Evolutionary conservation across 1,284 basidiomycete genomes (phyloP), one percentile per base, ranked within the genome.

Genomic region (Tilletia caries): DNA sequence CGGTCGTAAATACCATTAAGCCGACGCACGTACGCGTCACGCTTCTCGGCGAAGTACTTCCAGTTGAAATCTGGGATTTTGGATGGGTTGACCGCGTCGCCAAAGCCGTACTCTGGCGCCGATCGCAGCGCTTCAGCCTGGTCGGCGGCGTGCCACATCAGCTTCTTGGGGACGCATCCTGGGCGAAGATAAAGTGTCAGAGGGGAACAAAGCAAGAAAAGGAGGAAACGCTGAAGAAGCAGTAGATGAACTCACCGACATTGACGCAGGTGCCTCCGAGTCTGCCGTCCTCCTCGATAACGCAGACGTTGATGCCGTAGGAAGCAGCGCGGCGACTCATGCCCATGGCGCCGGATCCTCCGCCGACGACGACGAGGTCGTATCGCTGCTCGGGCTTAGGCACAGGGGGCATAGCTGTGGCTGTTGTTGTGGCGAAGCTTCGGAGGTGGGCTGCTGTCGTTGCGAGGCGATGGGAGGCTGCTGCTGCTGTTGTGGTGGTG

Each of bases 61-160:
- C 95, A 99, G 86, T 92, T 87, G 83, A 98, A 95, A 70, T 60
- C 67, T 27, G 89, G 87, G 29, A 75, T 69, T 18, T 32, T 20
- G 23, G 37, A 3, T 4, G 46, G 37, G n/a, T 54, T 43, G 66
- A n/a, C 54, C 34, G 32, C 58, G 37, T 71, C 66, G 33, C 77
- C 76, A 67, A 95, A 93, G 70, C 93, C 91, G 85, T 96, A 98
- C 41, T 88, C 85, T 27, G 89, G 88, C 71, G 87, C 86, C 71
- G 91, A 89, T 64, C 88, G 87, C 62, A 96, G 86, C 79, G 91
- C 91, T 79, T 95, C 94, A 48, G 91, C 75, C 64, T 79, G 73
- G 84, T 98, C 95, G 67, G 96, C 93, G 41, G 95, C 94, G 82
- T 98, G 92, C 96, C 96, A 99, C 96, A 98, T 98, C 73, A 99